Evolutionary conservation across 1,284 basidiomycete genomes (phyloP).

Genomic region (Heterobasidion irregulare): DNA sequence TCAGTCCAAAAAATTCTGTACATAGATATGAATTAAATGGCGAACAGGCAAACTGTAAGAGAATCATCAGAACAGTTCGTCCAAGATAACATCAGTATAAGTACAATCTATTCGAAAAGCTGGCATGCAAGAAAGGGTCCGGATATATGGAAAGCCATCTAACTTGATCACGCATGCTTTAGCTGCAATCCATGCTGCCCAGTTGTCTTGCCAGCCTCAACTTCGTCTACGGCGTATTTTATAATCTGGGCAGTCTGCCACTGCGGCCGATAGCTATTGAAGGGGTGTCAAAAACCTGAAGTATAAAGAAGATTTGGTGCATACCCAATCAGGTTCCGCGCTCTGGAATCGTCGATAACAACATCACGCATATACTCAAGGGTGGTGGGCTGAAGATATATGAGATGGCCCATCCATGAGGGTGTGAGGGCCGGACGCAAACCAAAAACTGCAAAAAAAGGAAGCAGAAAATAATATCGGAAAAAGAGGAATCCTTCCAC

Average conservation of each 20-base stretch:
- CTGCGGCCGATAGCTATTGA: constrained; percentile 21
- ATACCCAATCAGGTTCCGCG: constrained; percentile 23
- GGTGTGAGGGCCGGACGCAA: constrained; percentile 18
- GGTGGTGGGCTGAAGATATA: constrained; percentile 24
- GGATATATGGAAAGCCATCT: too few species aligned
- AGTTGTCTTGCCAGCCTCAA: constrained; percentile 16
- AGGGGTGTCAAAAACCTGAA: not conserved
- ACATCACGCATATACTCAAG: constrained; percentile 22
- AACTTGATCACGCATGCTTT: constrained; percentile 1
- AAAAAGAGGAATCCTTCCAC: constrained; percentile 22
- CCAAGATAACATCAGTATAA: too few species aligned
- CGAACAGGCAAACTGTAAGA: not conserved
- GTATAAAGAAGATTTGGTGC: not conserved
- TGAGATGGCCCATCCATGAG: constrained; percentile 20
- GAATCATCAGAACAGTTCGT: not conserved
- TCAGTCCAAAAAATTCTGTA: not conserved
- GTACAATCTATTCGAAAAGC: too few species aligned
- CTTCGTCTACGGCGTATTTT: constrained; percentile 22
- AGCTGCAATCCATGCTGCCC: constrained; percentile 10
- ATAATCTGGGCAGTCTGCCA: constrained; percentile 23
- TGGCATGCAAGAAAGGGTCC: too few species aligned
- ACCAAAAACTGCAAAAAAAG: constrained; percentile 13
- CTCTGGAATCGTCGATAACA: constrained; percentile 25
- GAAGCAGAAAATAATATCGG: constrained; percentile 21
- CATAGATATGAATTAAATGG: not conserved